These are phyloP conservation scores for Tetracladium marchalianum DNA, from an alignment of 495 filamentous ascomycete genomes.

Conservation along the genomic window DNA sequence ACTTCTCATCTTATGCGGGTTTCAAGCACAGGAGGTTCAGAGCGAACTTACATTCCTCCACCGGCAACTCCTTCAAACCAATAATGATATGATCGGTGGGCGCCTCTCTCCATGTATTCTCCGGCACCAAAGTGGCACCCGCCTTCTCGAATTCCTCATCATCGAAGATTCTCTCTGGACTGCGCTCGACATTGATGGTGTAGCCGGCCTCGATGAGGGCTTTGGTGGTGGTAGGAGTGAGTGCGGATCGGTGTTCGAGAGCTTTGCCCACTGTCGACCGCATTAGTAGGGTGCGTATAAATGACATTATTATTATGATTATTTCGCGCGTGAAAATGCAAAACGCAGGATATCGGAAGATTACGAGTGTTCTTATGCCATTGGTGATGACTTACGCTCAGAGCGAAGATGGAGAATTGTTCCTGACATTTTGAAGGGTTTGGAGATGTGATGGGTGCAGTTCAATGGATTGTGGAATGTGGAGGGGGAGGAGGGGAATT, in stretches of 20 bases:
- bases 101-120: slow-evolving; percentile 67
- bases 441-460: background rate
- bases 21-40: background rate
- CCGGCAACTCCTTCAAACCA: slow-evolving; percentile 89
- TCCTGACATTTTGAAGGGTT: slow-evolving; percentile 12
- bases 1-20: background rate
- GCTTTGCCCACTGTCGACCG: slow-evolving; percentile 16
- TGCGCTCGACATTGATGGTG: slow-evolving; percentile 71
- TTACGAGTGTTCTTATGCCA: slow-evolving; percentile 8
- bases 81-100: slow-evolving; percentile 76
- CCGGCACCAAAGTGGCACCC: slow-evolving; percentile 69
- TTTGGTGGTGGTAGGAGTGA: slow-evolving; percentile 55
- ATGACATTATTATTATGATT: too few species aligned
- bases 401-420: slow-evolving; percentile 20
- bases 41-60: slow-evolving; percentile 54
- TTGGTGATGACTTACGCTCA: slow-evolving; percentile 15
- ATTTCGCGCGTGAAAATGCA: background rate
- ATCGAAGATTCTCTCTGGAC: slow-evolving; percentile 73
- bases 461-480: too few species aligned
- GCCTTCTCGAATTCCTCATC: slow-evolving; percentile 53
- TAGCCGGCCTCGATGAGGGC: slow-evolving; percentile 78
- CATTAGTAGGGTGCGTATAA: too few species aligned
- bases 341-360: too few species aligned
- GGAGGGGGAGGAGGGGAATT: too few species aligned
- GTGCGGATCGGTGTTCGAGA: slow-evolving; percentile 15